Evolutionary conservation across 371 early-diverging fungal genomes (phyloP).

Genomic region (Cladochytrium tenue): DNA sequence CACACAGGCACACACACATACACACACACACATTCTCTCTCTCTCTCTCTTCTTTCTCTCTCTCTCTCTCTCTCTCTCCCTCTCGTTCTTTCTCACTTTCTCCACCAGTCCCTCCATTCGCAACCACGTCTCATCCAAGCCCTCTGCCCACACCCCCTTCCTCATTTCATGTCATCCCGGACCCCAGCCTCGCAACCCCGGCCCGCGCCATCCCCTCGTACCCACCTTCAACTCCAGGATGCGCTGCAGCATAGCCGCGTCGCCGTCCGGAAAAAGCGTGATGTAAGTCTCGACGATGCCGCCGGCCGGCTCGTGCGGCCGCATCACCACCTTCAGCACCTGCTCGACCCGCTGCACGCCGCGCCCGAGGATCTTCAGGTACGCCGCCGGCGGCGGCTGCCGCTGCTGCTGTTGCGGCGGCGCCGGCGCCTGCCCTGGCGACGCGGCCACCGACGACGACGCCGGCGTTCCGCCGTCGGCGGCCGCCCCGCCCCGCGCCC

Average conservation of each 20-base stretch:
- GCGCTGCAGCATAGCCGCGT: constrained; percentile 66
- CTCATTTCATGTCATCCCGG: too few species aligned
- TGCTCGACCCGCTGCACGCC: constrained; percentile 80
- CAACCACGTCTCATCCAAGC: too few species aligned
- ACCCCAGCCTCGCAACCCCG: too few species aligned
- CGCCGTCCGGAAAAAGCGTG: constrained; percentile 75
- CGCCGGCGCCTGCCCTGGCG: neutral
- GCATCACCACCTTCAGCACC: constrained; percentile 85
- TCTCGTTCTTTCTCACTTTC: too few species aligned
- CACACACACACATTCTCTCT: too few species aligned
- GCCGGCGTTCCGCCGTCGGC: constrained; percentile 7
- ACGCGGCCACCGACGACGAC: too few species aligned
- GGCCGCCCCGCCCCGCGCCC: neutral
- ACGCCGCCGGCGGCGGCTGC: constrained; percentile 64
- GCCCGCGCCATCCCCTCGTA: too few species aligned
- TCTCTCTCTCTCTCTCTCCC: too few species aligned
- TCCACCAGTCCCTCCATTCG: too few species aligned
- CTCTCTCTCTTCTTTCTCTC: too few species aligned
- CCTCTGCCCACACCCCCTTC: too few species aligned
- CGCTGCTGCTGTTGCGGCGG: constrained; percentile 12
- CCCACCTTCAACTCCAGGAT: constrained; percentile 82
- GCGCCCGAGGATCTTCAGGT: constrained; percentile 75
- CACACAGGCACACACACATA: too few species aligned
- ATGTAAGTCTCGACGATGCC: constrained; percentile 84
- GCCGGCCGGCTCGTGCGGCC: constrained; percentile 79